Conservation (phyloP, 495 filamentous ascomycete species). For the Neurospora sp. region DNA sequence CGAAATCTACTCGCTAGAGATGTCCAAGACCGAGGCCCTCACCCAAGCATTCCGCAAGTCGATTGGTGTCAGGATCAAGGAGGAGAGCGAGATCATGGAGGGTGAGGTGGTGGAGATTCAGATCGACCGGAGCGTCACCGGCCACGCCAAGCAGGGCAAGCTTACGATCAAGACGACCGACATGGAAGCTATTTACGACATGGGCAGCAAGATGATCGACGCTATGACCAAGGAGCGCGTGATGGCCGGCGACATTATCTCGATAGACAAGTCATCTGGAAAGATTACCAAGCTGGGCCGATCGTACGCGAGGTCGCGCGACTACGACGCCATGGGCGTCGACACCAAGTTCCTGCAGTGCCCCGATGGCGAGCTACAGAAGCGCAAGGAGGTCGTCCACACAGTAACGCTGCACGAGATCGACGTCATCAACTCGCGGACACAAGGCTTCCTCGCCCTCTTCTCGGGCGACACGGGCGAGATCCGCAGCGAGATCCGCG, state of each 20-base stretch:
- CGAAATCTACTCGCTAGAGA: constrained; percentile 96
- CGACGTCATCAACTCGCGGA: constrained; percentile 96
- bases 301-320: constrained; percentile 83
- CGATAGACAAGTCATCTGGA: constrained; percentile 93
- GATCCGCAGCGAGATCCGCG: constrained; percentile 90
- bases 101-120: constrained; percentile 99
- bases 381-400: constrained; percentile 92
- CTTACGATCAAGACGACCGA: constrained; percentile 99
- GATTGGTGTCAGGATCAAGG: constrained; percentile 93
- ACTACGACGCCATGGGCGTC: constrained; percentile 98
- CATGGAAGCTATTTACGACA: constrained; percentile 99
- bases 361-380: constrained; percentile 96
- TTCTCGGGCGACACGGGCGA: constrained; percentile 98
- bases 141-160: constrained; percentile 95
- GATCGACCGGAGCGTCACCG: constrained; percentile 93
- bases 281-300: constrained; percentile 95
- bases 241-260: constrained; percentile 96
- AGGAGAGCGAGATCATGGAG: constrained; percentile 98
- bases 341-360: constrained; percentile 98
- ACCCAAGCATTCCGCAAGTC: constrained; percentile 96
- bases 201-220: constrained; percentile 99
- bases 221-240: constrained; percentile 98
- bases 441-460: constrained; percentile 90
- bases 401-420: constrained; percentile 97
- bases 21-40: constrained; percentile 97